Percentiles rank a stretch among this genome's conserved stretches.
Conservation (phyloP, 2,329 filamentous ascomycete species). For the Cercospora sp. region DNA sequence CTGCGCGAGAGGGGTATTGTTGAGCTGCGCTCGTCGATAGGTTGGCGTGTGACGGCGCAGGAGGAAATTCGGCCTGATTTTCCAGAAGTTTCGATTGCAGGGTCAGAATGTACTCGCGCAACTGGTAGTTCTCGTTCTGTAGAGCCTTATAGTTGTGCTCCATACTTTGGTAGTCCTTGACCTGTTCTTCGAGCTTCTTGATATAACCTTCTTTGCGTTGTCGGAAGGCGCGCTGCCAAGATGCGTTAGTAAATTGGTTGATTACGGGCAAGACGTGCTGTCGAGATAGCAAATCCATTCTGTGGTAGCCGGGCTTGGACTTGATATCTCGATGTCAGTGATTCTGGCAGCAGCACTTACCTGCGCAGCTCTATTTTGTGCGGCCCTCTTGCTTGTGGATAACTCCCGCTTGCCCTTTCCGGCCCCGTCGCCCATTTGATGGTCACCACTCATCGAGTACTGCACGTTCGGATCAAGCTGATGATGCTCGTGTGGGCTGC, state of each 20-base stretch:
- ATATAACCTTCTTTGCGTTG: constrained; percentile 98
- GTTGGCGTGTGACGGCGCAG: constrained; percentile 77
- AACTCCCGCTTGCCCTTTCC: constrained; percentile 87
- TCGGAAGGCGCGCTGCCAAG: constrained; percentile 80
- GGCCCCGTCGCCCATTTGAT: constrained; percentile 53
- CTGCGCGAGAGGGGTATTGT: constrained; percentile 19
- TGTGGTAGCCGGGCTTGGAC: not conserved
- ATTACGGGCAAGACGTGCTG: not conserved
- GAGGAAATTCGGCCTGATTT: constrained; percentile 78
- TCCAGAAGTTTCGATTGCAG: constrained; percentile 86
- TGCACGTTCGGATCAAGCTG: constrained; percentile 59
- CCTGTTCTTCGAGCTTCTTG: constrained; percentile 93
- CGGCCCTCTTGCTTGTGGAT: constrained; percentile 92
- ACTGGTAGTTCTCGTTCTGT: constrained; percentile 83
- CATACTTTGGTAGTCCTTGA: constrained; percentile 75
- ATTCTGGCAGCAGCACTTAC: constrained; percentile 55
- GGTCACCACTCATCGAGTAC: constrained; percentile 53
- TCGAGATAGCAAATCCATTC: not conserved
- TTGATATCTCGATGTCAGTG: not conserved
- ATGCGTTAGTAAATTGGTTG: not conserved
- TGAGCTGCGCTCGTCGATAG: constrained; percentile 49
- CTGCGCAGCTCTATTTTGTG: constrained; percentile 95
- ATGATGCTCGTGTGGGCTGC: constrained; percentile 45
- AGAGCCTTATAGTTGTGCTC: constrained; percentile 77
- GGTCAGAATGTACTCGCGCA: constrained; percentile 90